Evolutionary conservation across 345 rosid genomes (phyloP).

Genomic region (Brassica nigra): DNA sequence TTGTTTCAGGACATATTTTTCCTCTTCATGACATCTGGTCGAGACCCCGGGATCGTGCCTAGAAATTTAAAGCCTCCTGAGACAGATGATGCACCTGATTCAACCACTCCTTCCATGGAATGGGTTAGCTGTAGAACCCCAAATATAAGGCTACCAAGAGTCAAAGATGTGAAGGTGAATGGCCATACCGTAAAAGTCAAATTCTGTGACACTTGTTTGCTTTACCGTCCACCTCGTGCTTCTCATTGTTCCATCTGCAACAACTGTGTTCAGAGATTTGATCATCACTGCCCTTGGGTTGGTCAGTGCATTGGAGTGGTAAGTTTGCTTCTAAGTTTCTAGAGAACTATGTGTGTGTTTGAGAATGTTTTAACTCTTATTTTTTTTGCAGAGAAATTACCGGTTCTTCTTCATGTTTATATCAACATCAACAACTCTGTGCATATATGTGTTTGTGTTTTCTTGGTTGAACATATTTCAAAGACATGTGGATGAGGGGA

Average conservation of each 20-base stretch:
- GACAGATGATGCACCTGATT: conserved; percentile 45
- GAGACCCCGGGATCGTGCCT: conserved; percentile 94
- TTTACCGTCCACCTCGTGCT: conserved; percentile 87
- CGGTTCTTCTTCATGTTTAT: conserved; percentile 90
- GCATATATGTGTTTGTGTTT: conserved; percentile 65
- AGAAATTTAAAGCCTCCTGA: conserved; percentile 64
- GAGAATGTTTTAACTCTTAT: neutral
- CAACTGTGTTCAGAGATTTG: conserved; percentile 95
- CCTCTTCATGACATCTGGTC: conserved; percentile 68
- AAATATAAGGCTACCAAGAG: conserved; percentile 55
- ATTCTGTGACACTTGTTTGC: conserved; percentile 88
- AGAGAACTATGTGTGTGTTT: neutral
- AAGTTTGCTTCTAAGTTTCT: conserved; percentile 33
- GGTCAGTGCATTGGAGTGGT: conserved; percentile 93
- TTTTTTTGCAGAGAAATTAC: conserved; percentile 78
- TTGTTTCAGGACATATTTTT: conserved; percentile 67
- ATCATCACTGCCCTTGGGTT: conserved; percentile 99
- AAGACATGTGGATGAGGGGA: conserved; percentile 29
- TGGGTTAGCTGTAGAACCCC: conserved; percentile 61
- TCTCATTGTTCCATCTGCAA: conserved; percentile 98
- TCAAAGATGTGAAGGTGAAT: conserved; percentile 61
- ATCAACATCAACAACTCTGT: conserved; percentile 77
- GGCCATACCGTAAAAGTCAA: conserved; percentile 74
- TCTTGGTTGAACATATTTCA: conserved; percentile 74
- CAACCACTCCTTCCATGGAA: conserved; percentile 57